Conservation (phyloP, 75 land plant genomes). For the Selaginella tamariscina region DNA sequence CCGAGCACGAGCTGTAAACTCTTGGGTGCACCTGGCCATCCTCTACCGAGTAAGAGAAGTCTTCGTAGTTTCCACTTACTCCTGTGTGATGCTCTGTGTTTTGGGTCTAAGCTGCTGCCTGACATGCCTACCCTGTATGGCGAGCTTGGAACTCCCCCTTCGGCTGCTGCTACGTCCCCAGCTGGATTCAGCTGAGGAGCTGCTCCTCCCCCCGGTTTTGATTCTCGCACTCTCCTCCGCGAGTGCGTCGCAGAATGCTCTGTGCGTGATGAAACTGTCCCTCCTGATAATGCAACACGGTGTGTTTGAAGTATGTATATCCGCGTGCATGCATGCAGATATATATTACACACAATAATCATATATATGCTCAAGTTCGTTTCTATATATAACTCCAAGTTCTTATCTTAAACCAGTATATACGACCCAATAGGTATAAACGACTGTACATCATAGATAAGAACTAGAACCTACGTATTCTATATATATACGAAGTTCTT, state of each 20-base stretch:
- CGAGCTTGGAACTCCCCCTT: not conserved
- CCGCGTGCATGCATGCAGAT: not conserved
- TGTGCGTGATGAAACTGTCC: slow-evolving; percentile 94
- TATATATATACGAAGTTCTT: too few species aligned
- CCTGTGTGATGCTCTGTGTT: too few species aligned
- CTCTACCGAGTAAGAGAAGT: not conserved
- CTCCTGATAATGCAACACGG: too few species aligned
- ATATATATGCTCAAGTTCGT: too few species aligned
- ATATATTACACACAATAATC: not conserved
- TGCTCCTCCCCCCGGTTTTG: slow-evolving; percentile 6
- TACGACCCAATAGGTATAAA: too few species aligned
- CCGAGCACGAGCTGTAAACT: not conserved
- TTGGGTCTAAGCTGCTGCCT: too few species aligned
- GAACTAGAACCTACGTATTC: too few species aligned
- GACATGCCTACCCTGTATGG: not conserved
- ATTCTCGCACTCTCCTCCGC: slow-evolving; percentile 68
- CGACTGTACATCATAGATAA: too few species aligned
- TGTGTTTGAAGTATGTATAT: too few species aligned
- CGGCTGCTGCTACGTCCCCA: not conserved
- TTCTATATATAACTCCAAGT: too few species aligned
- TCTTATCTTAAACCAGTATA: too few species aligned
- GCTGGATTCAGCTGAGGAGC: slow-evolving; percentile 16
- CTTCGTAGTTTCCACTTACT: not conserved
- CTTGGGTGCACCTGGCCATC: not conserved
- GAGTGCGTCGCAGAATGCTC: slow-evolving; percentile 93